Evolutionary conservation across 2,329 filamentous ascomycete species (phyloP).

Genomic region (Fusarium nurragi): DNA sequence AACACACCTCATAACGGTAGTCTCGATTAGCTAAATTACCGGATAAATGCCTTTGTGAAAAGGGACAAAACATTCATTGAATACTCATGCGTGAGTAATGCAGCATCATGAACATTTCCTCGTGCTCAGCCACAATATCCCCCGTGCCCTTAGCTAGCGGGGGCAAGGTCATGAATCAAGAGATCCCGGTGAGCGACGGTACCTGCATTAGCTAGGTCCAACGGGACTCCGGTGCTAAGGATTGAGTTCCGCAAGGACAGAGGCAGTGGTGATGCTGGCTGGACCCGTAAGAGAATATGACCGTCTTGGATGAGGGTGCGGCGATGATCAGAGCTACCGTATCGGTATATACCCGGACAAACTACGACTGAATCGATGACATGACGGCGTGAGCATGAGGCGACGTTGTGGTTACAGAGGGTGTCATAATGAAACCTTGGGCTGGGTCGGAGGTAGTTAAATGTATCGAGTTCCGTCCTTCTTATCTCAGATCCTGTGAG

Average conservation of each 20-base stretch:
- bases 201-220: constrained; percentile 35
- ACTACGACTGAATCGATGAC: constrained; percentile 1
- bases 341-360: constrained; percentile 9
- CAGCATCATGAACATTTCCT: not conserved
- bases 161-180: constrained; percentile 30
- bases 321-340: constrained; percentile 17
- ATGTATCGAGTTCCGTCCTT: not conserved
- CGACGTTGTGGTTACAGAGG: not conserved
- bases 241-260: constrained; percentile 9
- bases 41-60: constrained; percentile 15
- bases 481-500: not conserved
- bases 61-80: constrained; percentile 23
- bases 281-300: constrained; percentile 4
- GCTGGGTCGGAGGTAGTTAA: not conserved
- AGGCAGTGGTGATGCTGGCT: constrained; percentile 9
- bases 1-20: constrained; percentile 7
- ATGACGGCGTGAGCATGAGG: not conserved
- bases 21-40: not conserved
- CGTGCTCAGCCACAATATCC: not conserved
- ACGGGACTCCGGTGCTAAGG: constrained; percentile 6
- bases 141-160: constrained; percentile 13
- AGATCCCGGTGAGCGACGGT: constrained; percentile 14
- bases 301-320: constrained; percentile 4
- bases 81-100: constrained; percentile 26
- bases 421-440: not conserved